Percentiles rank a stretch among this genome's conserved stretches.
phyloP scores from a whole-genome alignment of 345 rosid species.

The Populus deltoides region DNA sequence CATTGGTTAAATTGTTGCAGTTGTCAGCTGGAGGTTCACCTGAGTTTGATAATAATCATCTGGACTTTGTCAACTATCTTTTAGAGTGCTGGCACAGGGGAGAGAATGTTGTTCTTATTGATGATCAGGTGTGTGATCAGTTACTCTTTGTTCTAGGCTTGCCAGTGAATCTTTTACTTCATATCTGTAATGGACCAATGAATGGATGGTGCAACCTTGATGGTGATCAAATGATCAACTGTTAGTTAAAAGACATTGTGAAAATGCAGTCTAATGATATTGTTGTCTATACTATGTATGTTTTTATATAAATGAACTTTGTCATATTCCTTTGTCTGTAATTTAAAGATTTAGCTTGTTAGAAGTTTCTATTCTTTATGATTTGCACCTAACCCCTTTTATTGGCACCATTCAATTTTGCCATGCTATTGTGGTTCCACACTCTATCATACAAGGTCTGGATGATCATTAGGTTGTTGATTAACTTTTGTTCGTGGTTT shows the following conservation, averaged over 20 bases:
- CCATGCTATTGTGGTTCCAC: neutral
- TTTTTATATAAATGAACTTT: neutral
- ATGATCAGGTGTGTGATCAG: constrained; percentile 39
- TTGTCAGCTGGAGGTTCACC: constrained; percentile 23
- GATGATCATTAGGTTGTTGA: neutral
- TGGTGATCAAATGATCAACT: neutral
- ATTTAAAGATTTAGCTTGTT: neutral
- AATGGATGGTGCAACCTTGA: neutral
- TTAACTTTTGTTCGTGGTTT: neutral
- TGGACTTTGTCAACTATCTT: constrained; percentile 29
- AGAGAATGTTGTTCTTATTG: constrained; percentile 39
- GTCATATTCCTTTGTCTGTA: too few relatives aligned
- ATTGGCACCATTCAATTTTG: neutral
- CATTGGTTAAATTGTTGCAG: constrained; percentile 17
- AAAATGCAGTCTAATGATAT: neutral
- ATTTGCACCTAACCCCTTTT: neutral
- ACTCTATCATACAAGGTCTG: neutral
- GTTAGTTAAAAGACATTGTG: neutral
- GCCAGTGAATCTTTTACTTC: neutral
- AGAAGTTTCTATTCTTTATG: neutral
- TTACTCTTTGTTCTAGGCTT: neutral
- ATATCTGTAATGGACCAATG: neutral
- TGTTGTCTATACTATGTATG: neutral
- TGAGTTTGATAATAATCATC: constrained; percentile 14
- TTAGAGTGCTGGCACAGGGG: constrained; percentile 27